Evolutionary conservation across 1,284 basidiomycete species (phyloP), one percentile per base, ranked within the genome.

Genomic region (Ustilago trichophora): DNA sequence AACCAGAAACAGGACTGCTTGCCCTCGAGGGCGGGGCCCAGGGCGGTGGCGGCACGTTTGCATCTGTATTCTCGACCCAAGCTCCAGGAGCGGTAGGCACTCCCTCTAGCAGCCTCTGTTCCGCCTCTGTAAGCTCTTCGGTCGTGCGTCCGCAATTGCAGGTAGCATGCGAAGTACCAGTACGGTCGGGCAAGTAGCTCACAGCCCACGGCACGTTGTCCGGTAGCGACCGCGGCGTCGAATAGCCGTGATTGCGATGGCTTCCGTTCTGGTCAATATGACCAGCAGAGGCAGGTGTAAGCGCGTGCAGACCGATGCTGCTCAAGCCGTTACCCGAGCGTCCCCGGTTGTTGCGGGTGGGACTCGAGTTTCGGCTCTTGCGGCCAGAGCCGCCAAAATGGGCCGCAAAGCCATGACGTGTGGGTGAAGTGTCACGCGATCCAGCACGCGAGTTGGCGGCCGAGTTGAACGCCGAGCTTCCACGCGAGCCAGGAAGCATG

Each of bases 81-180:
- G 71, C 70, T 6, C 78, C 78, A 0, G 78, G 78, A 1, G 78
- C 78, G 1, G 78, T 80, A 12, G 78, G 75, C 2, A 66, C 77
- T 9, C 78, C 78, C 34, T 77, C 76, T 6, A 79, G 45, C 37
- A 80, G 34, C 1, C 77, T 51, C 38, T 73, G 64, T 41, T 80
- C 78, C 21, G 77, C 76, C 41, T 75, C 74, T 16, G 72, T 57
- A 7, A 80, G 52, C 56, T 74, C 69, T 25, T 73, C 73, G 15
- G 70, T 78, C 15, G 72, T 66, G 42, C 72, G 65, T 6, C 77
- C 77, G 43, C 78, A 80, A 33, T 78, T 77, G 60, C 78, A 80
- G 6, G 72, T 72, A 26, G 71, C 65, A 45, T 78, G 76, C 33
- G 66, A 67, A n/a, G 73, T 70, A 35, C 75, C 72, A 8, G 69